Evolutionary conservation across 306 rosid species (phyloP), one percentile per base, ranked within the genome.

Genomic region (Cucurbita moschata): DNA sequence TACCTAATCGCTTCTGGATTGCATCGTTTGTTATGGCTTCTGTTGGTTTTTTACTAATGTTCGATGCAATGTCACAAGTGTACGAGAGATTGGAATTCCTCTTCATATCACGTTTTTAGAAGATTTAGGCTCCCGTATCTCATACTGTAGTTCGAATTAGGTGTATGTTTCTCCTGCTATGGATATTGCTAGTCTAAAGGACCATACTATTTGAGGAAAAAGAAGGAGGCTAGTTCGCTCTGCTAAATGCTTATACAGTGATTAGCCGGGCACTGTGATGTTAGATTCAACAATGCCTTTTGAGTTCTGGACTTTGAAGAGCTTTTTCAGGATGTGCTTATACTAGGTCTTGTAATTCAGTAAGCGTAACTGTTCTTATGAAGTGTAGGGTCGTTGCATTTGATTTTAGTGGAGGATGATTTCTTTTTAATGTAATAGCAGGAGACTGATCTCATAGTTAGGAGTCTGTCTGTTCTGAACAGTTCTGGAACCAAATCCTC

Each of bases 281-380:
- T 42, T 19, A 7, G 19, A 46, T 66, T 23, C 50, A 1, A 66
- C 50, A 66, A 46, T 67, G 73, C 21, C 47, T 14, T 57, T 47
- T 68, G 42, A 23, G 73, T 26, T 47, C 73, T 68, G 73, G 57
- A 68, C 38, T 68, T 68, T 21, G 73, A 68, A 10, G 19, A 68
- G 21, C 53, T 13, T 21, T 26, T 62, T 49, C 46, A 21, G 54
- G 53, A 49, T 47, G 5, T 69, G 12, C 50, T 26, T 69, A 23
- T 14, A 49, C 5, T 67, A 44, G 72, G 72, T 67, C 43, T 35
- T 11, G 19, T 13, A 30, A 60, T 13, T 59, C 43, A 35, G 40
- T 26, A 5, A 38, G 2, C 13, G 9, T 11, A 66, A 66, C 38
- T 66, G 44, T 44, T 66, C 38, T 11, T 10, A 2, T 19, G 8